phyloP scores from a whole-genome alignment of 202 grass and related monocot genomes.

The Panicum virgatum region DNA sequence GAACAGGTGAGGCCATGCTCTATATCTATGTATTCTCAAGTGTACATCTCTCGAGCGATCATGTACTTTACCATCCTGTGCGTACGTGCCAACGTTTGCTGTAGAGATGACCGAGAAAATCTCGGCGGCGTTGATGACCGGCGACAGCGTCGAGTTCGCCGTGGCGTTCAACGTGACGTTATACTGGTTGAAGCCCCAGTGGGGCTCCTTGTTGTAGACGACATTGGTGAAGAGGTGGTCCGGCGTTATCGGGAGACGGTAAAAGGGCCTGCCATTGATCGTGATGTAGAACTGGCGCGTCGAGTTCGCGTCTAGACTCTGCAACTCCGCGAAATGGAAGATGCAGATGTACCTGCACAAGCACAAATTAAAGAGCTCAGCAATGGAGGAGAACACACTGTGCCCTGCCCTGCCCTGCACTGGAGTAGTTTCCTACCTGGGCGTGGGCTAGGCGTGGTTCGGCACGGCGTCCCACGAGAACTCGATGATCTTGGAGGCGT shows the following conservation, averaged over 20 bases:
- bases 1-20: not conserved
- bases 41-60: not conserved
- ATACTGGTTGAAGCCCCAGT: not conserved
- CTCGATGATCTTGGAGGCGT: conserved; percentile 32
- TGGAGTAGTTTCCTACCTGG: not conserved
- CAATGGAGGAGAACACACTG: not conserved
- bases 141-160: conserved; percentile 46
- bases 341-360: conserved; percentile 29
- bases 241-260: not conserved
- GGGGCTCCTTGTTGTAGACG: not conserved
- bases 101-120: conserved; percentile 31
- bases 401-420: not conserved
- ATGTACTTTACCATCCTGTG: not conserved
- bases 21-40: no score
- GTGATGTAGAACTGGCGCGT: conserved; percentile 47
- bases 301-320: conserved; percentile 1
- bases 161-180: conserved; percentile 41
- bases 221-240: not conserved
- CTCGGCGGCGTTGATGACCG: conserved; percentile 63
- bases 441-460: not conserved
- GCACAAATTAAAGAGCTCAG: not conserved
- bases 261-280: conserved; percentile 19
- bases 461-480: conserved; percentile 30
- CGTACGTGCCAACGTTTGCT: conserved; percentile 30
- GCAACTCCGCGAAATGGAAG: conserved; percentile 53